Base-by-base conservation (phyloP, 2,329 filamentous ascomycete genomes). In the Thyridium curvatum region DNA sequence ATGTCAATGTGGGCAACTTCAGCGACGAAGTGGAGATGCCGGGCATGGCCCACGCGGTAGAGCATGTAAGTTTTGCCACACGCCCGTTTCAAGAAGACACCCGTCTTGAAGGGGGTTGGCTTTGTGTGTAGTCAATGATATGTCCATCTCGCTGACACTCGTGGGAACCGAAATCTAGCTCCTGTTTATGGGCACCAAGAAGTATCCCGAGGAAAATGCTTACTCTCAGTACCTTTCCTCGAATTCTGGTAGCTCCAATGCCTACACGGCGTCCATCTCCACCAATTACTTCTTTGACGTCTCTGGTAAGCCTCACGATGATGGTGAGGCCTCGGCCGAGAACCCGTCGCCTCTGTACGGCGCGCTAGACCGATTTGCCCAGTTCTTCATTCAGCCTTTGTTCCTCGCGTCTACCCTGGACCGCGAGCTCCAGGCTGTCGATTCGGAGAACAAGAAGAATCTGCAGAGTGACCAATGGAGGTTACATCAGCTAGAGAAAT, bases 241-340 rank as follows among this genome's bases (percentile, higher is more conserved):
- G 43, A 84, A 96, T 60, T 94, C 89, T 9, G 93, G 93, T 40
- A 81, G 84, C 55, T 95, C 90, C 18, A 98, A 98, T 60, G 93
- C 93, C 40, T 97, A 94, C 61, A 98, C 93, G 2, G 89, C 85
- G 13, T 73, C 86, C 5, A 95, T 88, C 2, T 94, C 91, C 38
- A 98, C 93, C 46, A 97, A 97, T 65, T 98, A 94, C 68, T 97
- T 86, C 65, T 98, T 98, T 59, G 93, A 98, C 55, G 82, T 97
- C 41, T 87, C 86, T 15, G 88, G 89, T 26, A 87, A 87, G 37
- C 77, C 84, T 12, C 78, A 72, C 56, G 79, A 82, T 44, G 69
- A 74, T 30, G 64, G 72, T 38, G 69, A 76, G 26, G 64, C 73
- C 4, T 72, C 74, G 8, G 72, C 71, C 46, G 55, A 64, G 50